A percentile compares a stretch with the other conserved stretches of the same genome.
These are phyloP conservation scores for Paragyromitra xinjiangensis DNA, from an alignment of 495 filamentous ascomycete species.

Conservation along the genomic window DNA sequence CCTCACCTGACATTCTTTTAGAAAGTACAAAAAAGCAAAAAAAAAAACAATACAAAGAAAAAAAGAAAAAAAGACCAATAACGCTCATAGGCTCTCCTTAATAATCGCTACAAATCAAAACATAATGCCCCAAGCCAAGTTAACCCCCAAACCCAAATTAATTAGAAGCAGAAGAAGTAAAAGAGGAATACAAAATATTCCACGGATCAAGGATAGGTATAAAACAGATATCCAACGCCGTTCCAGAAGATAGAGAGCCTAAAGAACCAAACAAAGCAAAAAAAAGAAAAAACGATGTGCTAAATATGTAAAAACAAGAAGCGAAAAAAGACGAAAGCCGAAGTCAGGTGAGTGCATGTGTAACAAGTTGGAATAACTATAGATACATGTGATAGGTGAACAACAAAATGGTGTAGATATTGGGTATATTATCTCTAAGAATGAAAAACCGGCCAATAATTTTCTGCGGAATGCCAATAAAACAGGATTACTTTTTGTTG, in stretches of 20 bases:
- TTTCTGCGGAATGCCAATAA: constrained; percentile 40
- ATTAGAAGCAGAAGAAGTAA: constrained; percentile 19
- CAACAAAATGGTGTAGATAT: constrained; percentile 23
- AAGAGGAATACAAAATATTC: constrained; percentile 30
- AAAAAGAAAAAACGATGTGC: constrained; percentile 8
- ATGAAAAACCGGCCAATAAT: constrained; percentile 30
- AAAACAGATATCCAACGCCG: constrained; percentile 52
- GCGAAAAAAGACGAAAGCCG: constrained; percentile 17
- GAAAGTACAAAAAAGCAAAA: constrained; percentile 28
- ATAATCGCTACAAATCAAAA: constrained; percentile 29
- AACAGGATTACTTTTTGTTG: constrained; percentile 37
- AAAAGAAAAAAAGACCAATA: constrained; percentile 6
- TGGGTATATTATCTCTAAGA: constrained; percentile 50
- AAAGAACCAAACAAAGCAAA: constrained; percentile 17
- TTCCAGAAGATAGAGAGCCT: constrained; percentile 23
- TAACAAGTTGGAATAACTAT: constrained; percentile 33
- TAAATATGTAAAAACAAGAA: constrained; percentile 52
- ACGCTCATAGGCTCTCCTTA: constrained; percentile 24
- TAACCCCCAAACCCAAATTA: constrained; percentile 37
- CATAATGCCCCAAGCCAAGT: constrained; percentile 40
- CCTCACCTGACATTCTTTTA: constrained; percentile 33
- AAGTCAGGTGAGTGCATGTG: constrained; percentile 33
- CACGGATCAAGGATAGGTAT: constrained; percentile 37
- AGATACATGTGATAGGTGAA: constrained; percentile 42
- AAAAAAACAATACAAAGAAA: constrained; percentile 25